These are phyloP conservation scores for Moesziomyces antarcticus DNA, from an alignment of 1,284 basidiomycete genomes.

Conservation along the genomic window DNA sequence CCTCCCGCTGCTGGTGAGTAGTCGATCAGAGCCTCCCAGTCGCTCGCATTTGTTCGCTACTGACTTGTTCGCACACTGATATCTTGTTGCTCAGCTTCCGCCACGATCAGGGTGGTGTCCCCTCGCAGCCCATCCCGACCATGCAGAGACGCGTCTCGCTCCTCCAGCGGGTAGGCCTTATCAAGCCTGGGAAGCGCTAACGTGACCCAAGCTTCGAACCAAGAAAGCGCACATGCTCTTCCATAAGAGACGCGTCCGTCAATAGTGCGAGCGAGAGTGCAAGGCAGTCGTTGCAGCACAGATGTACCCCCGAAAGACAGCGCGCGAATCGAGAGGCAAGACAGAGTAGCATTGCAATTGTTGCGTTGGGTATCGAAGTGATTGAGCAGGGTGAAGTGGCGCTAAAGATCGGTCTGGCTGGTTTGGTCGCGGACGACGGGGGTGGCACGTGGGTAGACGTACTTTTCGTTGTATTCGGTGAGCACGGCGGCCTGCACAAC, in stretches of 20 bases:
- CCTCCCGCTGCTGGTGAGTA: conserved; percentile 73
- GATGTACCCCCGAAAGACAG: too few species aligned
- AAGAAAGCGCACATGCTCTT: too few species aligned
- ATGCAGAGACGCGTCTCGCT: conserved; percentile 16
- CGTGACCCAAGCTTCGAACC: too few species aligned
- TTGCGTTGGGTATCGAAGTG: not conserved
- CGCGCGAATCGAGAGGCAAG: not conserved
- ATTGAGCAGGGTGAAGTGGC: too few species aligned
- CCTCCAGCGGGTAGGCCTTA: conserved; percentile 31
- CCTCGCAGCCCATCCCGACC: not conserved
- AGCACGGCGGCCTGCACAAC: conserved; percentile 52
- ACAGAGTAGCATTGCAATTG: conserved; percentile 2
- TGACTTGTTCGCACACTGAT: too few species aligned
- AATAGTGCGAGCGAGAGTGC: too few species aligned
- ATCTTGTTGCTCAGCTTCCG: conserved; percentile 20
- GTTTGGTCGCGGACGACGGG: conserved; percentile 49
- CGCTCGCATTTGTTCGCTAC: not conserved
- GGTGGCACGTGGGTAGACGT: conserved; percentile 50
- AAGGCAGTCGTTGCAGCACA: not conserved
- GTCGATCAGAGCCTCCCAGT: too few species aligned
- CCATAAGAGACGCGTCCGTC: too few species aligned
- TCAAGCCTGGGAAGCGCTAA: not conserved
- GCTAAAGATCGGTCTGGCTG: conserved; percentile 35
- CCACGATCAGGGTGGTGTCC: conserved; percentile 20
- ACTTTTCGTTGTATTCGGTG: conserved; percentile 57